phyloP scores from a whole-genome alignment of 768 basidiomycete species.

The Mycena leptocephala region DNA sequence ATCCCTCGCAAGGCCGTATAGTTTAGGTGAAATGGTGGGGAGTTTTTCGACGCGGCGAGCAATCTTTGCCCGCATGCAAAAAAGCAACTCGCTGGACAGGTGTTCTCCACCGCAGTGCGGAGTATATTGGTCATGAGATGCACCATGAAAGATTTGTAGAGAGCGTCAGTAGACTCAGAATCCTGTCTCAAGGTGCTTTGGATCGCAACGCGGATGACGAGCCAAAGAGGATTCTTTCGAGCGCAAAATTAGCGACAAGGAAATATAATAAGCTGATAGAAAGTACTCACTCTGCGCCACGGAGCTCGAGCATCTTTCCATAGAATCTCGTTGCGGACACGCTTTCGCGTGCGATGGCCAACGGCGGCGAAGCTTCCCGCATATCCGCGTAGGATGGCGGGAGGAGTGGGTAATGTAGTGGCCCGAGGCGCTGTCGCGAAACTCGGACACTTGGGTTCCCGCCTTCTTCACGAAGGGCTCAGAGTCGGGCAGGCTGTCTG shows the following conservation, averaged over 20 bases:
- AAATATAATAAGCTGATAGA: neutral
- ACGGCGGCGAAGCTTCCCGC: conserved; percentile 45
- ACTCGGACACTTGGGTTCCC: conserved; percentile 51
- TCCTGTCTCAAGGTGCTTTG: conserved; percentile 52
- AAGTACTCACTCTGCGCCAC: conserved; percentile 57
- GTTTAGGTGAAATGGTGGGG: conserved; percentile 39
- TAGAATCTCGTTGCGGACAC: conserved; percentile 63
- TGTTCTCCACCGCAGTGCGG: conserved; percentile 32
- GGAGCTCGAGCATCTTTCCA: conserved; percentile 56
- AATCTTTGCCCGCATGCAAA: conserved; percentile 55
- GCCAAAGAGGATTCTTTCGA: conserved; percentile 60
- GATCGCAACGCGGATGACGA: conserved; percentile 62
- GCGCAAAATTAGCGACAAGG: neutral
- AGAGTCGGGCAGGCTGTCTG: conserved; percentile 50
- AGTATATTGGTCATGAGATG: conserved; percentile 54
- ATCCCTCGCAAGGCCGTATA: conserved; percentile 34
- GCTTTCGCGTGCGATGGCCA: conserved; percentile 54
- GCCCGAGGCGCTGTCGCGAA: conserved; percentile 59
- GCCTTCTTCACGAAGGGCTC: conserved; percentile 57
- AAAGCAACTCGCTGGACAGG: conserved; percentile 54
- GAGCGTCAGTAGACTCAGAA: conserved; percentile 17
- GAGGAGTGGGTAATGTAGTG: conserved; percentile 68
- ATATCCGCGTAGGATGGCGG: conserved; percentile 61
- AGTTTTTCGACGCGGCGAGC: conserved; percentile 57
- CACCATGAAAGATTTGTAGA: conserved; percentile 66